phyloP scores from a whole-genome alignment of 2,329 filamentous ascomycete genomes.

The Fusarium aywerte region DNA sequence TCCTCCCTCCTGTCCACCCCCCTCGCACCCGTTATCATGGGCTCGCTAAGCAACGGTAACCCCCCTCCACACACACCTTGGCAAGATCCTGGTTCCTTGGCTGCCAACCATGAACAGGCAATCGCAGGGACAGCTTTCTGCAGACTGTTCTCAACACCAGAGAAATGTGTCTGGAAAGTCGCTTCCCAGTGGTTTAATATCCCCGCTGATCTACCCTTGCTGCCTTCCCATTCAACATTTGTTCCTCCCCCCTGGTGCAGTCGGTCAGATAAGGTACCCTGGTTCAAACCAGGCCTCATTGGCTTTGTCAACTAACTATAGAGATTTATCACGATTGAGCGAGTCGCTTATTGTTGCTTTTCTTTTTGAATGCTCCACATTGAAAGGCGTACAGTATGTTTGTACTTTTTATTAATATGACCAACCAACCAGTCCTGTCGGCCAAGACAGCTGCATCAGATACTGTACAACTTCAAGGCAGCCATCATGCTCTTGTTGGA shows the following conservation, averaged over 20 bases:
- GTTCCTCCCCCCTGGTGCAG: conserved; percentile 18
- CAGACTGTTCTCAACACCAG: conserved; percentile 22
- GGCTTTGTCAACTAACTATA: neutral
- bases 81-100: conserved; percentile 19
- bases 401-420: neutral
- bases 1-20: neutral
- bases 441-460: neutral
- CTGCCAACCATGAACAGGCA: conserved; percentile 19
- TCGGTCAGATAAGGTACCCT: conserved; percentile 44
- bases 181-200: conserved; percentile 41
- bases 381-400: too few relatives aligned
- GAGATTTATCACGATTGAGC: neutral
- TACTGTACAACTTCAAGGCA: conserved; percentile 6
- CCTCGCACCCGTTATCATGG: conserved; percentile 33
- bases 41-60: conserved; percentile 26
- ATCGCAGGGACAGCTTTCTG: neutral
- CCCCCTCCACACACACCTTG: conserved; percentile 29
- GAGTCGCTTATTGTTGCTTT: neutral
- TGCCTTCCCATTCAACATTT: neutral
- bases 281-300: conserved; percentile 26
- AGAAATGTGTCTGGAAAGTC: conserved; percentile 24
- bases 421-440: neutral
- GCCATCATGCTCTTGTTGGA: conserved; percentile 8
- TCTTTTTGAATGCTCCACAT: neutral
- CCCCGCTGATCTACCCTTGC: conserved; percentile 41